These are phyloP conservation scores for Hygrocybe coccinea DNA, from an alignment of 768 basidiomycete species.

Conservation along the genomic window DNA sequence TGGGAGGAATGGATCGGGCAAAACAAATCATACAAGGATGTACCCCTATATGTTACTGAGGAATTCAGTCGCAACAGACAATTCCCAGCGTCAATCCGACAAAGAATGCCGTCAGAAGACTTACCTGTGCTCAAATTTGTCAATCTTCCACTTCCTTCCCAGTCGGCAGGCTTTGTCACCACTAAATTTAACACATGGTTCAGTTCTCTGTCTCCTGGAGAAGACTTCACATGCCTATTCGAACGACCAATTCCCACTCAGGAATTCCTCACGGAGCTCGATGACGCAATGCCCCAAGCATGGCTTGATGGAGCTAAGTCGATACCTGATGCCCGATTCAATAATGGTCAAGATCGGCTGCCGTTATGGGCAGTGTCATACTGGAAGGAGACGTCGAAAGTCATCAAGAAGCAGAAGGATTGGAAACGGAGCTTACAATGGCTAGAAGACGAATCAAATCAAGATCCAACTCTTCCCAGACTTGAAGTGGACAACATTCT, in stretches of 20 bases:
- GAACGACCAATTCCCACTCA: neutral
- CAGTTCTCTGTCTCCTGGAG: neutral
- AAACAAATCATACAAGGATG: too few relatives aligned
- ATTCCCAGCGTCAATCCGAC: neutral
- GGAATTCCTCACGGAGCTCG: neutral
- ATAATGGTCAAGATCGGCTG: neutral
- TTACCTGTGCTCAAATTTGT: neutral
- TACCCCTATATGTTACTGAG: too few relatives aligned
- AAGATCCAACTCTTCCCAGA: neutral
- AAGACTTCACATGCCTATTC: neutral
- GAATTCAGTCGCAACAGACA: too few relatives aligned
- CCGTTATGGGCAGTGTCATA: slow-evolving; percentile 5
- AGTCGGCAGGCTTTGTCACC: neutral
- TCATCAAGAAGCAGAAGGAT: neutral
- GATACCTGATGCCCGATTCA: neutral
- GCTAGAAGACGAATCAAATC: neutral
- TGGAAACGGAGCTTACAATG: neutral
- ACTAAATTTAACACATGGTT: neutral
- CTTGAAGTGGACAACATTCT: neutral
- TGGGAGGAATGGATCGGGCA: too few relatives aligned
- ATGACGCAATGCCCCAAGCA: neutral
- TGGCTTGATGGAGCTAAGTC: slow-evolving; percentile 2
- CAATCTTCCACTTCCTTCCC: neutral
- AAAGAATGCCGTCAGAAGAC: neutral
- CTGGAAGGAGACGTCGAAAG: neutral